Base-by-base conservation (phyloP, 106 monocot genomes). In the Narthecium ossifragum region DNA sequence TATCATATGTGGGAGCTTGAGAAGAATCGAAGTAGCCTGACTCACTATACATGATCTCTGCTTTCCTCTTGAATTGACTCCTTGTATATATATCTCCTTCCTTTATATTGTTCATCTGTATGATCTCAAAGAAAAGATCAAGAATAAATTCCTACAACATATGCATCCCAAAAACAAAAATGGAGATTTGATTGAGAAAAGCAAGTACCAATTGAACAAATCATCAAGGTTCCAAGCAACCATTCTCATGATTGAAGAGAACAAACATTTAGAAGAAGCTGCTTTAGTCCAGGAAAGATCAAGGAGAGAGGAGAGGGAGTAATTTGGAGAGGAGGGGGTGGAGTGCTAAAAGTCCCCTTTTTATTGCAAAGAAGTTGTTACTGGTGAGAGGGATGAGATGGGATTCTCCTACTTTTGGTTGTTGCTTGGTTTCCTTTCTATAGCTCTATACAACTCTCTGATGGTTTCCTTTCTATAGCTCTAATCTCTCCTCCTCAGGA, bases 1-100 rank as follows among this genome's bases (percentile, higher is more conserved):
- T 43, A 43, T 13, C 10, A 43, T n/a, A n/a, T n/a, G n/a, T n/a
- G n/a, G n/a, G 53, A 34, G 64, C 68, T 18, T 53, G 57, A 5
- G 49, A 38, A 17, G 50, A 60, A 59, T 80, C 73, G 46, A 64
- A 72, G 28, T 65, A 81, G 27, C 65, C 63, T 10, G 60, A 72
- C 40, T 75, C 84, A 27, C 71, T 71, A 48, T 71, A 78, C 89
- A 84, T 89, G 23, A 24, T 29, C 34, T 14, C 20, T 1, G 10
- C 9, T 33, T 57, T 30, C 15, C 8, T 32, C 9, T 45, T 26
- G 17, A 21, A n/a, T n/a, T n/a, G n/a, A n/a, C n/a, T n/a, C n/a
- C n/a, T n/a, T n/a, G n/a, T n/a, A n/a, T n/a, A n/a, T n/a, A n/a
- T n/a, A n/a, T n/a, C n/a, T n/a, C n/a, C n/a, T n/a, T n/a, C n/a